Conservation (phyloP, 2,329 filamentous ascomycete genomes). For the Arthrobotrys entomopaga region DNA sequence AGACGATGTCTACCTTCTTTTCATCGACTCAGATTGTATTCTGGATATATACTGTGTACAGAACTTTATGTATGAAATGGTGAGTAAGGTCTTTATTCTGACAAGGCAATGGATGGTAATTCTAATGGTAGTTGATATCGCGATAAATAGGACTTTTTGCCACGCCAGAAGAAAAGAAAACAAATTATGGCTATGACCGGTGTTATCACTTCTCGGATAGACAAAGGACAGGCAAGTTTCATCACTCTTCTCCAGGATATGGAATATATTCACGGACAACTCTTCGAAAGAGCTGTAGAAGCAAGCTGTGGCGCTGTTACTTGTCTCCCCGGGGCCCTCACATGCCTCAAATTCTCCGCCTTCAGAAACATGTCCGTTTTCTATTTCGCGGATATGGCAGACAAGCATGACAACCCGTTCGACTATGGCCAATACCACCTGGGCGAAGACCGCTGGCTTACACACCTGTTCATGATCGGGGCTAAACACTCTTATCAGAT, state of each 20-base stretch:
- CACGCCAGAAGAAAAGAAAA: constrained; percentile 17
- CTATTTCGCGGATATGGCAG: constrained; percentile 96
- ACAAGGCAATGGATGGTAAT: neutral
- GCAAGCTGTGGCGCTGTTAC: constrained; percentile 94
- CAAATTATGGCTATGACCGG: constrained; percentile 87
- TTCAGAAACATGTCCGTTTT: constrained; percentile 97
- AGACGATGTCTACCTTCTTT: constrained; percentile 93
- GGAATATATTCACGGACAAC: constrained; percentile 96
- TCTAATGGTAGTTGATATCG: neutral
- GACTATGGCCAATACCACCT: constrained; percentile 96
- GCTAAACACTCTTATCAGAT: constrained; percentile 94
- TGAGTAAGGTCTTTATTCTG: constrained; percentile 35
- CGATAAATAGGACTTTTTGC: constrained; percentile 31
- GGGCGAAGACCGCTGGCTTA: constrained; percentile 95
- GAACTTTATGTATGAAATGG: constrained; percentile 98
- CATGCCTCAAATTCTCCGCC: constrained; percentile 93
- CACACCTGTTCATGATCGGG: constrained; percentile 98
- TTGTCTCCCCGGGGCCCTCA: constrained; percentile 92
- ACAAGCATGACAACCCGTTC: constrained; percentile 94
- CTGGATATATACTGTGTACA: constrained; percentile 90
- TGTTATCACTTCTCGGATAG: constrained; percentile 94
- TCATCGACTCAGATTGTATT: constrained; percentile 97
- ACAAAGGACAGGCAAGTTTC: constrained; percentile 94
- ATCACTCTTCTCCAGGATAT: constrained; percentile 96
- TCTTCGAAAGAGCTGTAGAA: constrained; percentile 95